Conservation (phyloP, 208 protist species). For the Tritrichomonas foetus region DNA sequence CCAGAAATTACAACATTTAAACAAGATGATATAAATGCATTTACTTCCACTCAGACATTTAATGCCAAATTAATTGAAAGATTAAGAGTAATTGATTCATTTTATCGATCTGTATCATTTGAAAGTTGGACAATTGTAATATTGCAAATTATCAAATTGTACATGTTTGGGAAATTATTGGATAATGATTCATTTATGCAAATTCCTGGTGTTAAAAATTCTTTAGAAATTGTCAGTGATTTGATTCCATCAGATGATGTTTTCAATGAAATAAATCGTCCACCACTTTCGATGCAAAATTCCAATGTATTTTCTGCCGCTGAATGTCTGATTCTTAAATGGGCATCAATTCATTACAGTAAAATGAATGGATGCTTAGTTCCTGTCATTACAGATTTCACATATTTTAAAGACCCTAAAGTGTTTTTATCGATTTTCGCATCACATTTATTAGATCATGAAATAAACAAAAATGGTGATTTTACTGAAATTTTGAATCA, state of each 20-base stretch:
- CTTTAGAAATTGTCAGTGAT: background rate
- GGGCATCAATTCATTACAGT: background rate
- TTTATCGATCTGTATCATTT: background rate
- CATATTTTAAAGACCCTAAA: background rate
- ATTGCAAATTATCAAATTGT: background rate
- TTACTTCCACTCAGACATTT: background rate
- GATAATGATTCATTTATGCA: background rate
- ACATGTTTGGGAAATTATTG: background rate
- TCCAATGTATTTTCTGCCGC: background rate
- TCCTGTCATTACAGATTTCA: background rate
- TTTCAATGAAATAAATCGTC: background rate
- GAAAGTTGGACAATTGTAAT: constrained; percentile 12
- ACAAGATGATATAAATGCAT: background rate
- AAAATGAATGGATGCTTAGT: too few relatives aligned
- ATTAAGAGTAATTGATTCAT: background rate
- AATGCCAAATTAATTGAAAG: background rate
- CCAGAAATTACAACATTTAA: background rate
- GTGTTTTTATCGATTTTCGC: background rate
- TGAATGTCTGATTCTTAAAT: background rate
- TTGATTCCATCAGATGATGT: background rate
- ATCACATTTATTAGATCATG: background rate
- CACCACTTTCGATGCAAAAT: too few relatives aligned
- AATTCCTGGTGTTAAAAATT: background rate
- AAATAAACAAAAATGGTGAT: background rate
- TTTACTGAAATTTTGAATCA: background rate